Conservation (phyloP, 2,329 filamentous ascomycete species). For the Leptosphaerulina australis region DNA sequence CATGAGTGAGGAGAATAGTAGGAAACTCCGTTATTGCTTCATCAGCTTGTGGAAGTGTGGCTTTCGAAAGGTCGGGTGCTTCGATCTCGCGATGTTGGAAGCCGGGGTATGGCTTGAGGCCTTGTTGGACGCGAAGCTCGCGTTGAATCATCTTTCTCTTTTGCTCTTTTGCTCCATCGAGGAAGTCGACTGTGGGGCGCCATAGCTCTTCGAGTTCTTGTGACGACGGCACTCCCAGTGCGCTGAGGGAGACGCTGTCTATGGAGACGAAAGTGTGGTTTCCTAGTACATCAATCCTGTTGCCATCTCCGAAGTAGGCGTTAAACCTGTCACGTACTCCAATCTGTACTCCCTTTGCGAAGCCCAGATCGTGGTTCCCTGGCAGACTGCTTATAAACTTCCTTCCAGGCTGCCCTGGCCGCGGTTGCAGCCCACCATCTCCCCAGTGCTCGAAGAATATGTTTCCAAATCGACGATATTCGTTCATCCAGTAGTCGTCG, state of each 20-base stretch:
- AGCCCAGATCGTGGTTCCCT: slow-evolving; percentile 94
- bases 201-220: slow-evolving; percentile 69
- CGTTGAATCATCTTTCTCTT: slow-evolving; percentile 72
- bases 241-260: slow-evolving; percentile 86
- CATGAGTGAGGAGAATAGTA: slow-evolving; percentile 86
- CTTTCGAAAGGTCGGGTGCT: slow-evolving; percentile 50
- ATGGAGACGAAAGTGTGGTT: slow-evolving; percentile 96
- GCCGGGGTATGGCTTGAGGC: slow-evolving; percentile 61
- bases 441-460: slow-evolving; percentile 80
- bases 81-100: slow-evolving; percentile 68
- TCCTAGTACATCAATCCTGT: slow-evolving; percentile 86
- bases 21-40: slow-evolving; percentile 70
- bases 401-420: slow-evolving; percentile 67
- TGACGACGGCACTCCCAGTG: slow-evolving; percentile 62
- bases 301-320: slow-evolving; percentile 88
- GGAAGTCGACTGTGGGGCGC: slow-evolving; percentile 75
- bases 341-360: slow-evolving; percentile 81
- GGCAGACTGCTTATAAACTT: slow-evolving; percentile 85
- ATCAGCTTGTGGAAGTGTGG: slow-evolving; percentile 43
- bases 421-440: slow-evolving; percentile 60
- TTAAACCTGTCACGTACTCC: slow-evolving; percentile 83
- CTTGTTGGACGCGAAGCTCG: slow-evolving; percentile 70
- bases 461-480: slow-evolving; percentile 83
- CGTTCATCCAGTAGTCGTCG: slow-evolving; percentile 81
- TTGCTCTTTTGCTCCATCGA: slow-evolving; percentile 67